Percentiles rank a stretch among this genome's conserved stretches.
These are phyloP conservation scores for Psidium friedrichsthalianum DNA, from an alignment of 345 rosid genomes.

Conservation along the genomic window DNA sequence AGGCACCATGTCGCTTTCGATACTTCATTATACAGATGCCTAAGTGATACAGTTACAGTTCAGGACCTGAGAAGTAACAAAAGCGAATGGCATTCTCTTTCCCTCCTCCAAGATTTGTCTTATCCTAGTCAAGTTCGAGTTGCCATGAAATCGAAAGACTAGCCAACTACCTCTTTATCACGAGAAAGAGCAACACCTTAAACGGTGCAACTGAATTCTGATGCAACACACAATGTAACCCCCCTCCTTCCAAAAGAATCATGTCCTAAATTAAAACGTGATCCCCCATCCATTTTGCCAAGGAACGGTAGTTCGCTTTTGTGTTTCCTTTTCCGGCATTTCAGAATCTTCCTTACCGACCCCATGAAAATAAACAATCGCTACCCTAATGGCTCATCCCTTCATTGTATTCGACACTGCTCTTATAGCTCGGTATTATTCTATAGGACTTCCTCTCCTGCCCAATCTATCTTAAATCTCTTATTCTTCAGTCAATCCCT, in stretches of 20 bases:
- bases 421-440: not conserved
- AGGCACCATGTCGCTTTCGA: not conserved
- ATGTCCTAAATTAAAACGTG: not conserved
- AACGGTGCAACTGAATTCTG: not conserved
- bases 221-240: not conserved
- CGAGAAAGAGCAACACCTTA: not conserved
- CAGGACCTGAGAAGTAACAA: not conserved
- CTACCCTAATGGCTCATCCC: not conserved
- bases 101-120: not conserved
- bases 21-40: not conserved
- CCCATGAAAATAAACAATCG: not conserved
- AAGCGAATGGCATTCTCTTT: not conserved
- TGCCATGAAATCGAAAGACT: not conserved
- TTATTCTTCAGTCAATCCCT: not conserved
- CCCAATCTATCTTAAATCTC: not conserved
- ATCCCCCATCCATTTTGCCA: not conserved
- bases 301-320: not conserved
- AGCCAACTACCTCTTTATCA: not conserved
- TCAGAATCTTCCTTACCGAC: not conserved
- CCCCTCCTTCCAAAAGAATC: not conserved
- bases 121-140: not conserved
- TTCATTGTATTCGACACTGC: not conserved
- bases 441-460: not conserved
- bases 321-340: not conserved
- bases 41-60: not conserved